phyloP scores from a whole-genome alignment of 1,139 yeast genomes.

The Diutina ranongensis region DNA sequence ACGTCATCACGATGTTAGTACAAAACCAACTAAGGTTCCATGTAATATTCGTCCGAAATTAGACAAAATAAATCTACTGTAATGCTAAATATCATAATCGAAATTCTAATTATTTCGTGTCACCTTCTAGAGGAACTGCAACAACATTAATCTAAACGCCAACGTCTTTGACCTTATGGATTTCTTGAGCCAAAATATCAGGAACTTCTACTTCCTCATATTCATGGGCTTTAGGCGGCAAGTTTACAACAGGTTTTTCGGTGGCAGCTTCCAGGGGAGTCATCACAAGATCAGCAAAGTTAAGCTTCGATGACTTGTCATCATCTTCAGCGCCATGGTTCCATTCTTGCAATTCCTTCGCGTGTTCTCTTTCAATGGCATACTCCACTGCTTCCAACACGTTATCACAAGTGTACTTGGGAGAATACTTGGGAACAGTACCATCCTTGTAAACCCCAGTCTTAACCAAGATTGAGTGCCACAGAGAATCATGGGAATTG shows the following conservation, averaged over 20 bases:
- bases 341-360: constrained; percentile 62
- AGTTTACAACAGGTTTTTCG: constrained; percentile 7
- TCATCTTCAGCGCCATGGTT: constrained; percentile 24
- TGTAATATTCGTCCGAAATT: too few species aligned
- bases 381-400: constrained; percentile 74
- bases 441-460: constrained; percentile 83
- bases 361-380: constrained; percentile 74
- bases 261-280: constrained; percentile 29
- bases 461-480: constrained; percentile 77
- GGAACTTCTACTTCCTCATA: constrained; percentile 5
- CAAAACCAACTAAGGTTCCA: too few species aligned
- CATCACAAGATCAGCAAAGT: constrained; percentile 38
- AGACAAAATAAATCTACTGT: too few species aligned
- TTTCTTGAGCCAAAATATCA: constrained; percentile 1
- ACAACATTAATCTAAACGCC: constrained; percentile 1
- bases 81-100: too few species aligned
- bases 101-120: too few species aligned
- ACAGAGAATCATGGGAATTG: constrained; percentile 70
- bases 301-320: constrained; percentile 27
- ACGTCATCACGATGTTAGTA: too few species aligned
- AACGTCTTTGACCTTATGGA: constrained; percentile 4
- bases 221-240: constrained; percentile 3
- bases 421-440: constrained; percentile 65
- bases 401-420: constrained; percentile 60
- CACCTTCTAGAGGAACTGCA: background rate